A percentile compares a stretch with the other conserved stretches of the same genome.
phyloP scores from a whole-genome alignment of 257 asterid species.

The Buddleja alternifolia region DNA sequence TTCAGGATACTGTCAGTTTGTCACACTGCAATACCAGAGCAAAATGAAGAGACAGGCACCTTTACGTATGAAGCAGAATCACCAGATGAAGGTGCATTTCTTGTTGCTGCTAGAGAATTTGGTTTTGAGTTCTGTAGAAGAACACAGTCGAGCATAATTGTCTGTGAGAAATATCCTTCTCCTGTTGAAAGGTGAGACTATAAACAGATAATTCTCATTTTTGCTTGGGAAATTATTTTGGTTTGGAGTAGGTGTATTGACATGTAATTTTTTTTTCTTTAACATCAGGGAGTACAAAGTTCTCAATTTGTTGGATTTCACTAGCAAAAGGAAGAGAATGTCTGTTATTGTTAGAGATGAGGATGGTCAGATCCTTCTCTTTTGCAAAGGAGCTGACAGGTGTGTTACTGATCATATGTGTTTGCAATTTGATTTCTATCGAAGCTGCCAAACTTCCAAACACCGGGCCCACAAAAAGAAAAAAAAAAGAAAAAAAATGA shows the following conservation, averaged over 20 bases:
- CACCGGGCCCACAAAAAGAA: neutral
- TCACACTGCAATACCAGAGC: conserved; percentile 97
- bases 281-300: conserved; percentile 88
- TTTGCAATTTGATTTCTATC: conserved; percentile 2
- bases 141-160: conserved; percentile 84
- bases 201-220: conserved; percentile 16
- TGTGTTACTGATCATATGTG: conserved; percentile 31
- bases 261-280: conserved; percentile 4
- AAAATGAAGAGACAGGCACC: conserved; percentile 70
- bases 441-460: neutral
- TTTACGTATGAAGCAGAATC: conserved; percentile 91
- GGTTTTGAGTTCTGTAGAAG: conserved; percentile 93
- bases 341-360: conserved; percentile 83
- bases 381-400: conserved; percentile 99
- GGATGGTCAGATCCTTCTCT: conserved; percentile 74
- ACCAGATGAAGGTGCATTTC: conserved; percentile 96
- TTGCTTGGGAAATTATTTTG: neutral
- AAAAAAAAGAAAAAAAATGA: neutral
- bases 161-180: conserved; percentile 78
- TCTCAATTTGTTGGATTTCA: conserved; percentile 95
- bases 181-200: conserved; percentile 77
- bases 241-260: conserved; percentile 27
- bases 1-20: conserved; percentile 85
- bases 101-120: conserved; percentile 95
- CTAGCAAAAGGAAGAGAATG: conserved; percentile 99